Evolutionary conservation across 1,139 yeast genomes (phyloP).

Genomic region (Trichomonascaceae sp.): DNA sequence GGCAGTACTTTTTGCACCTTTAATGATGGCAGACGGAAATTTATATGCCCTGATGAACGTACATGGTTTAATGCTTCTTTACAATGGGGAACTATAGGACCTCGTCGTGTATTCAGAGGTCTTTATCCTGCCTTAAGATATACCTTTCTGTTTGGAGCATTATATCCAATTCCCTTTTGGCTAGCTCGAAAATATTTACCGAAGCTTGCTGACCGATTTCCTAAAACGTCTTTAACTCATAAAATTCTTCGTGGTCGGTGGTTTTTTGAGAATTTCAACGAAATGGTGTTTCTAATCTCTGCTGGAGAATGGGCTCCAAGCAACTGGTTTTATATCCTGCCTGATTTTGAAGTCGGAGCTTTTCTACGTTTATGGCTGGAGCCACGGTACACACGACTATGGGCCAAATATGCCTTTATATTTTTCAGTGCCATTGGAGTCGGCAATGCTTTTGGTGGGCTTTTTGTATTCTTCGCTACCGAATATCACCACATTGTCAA

Average conservation of each 20-base stretch:
- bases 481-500: conserved; percentile 38
- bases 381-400: conserved; percentile 47
- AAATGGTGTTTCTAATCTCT: conserved; percentile 39
- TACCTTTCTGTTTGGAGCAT: conserved; percentile 44
- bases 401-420: conserved; percentile 62
- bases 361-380: conserved; percentile 49
- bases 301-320: conserved; percentile 29
- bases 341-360: conserved; percentile 47
- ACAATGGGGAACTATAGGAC: conserved; percentile 61
- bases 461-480: conserved; percentile 51
- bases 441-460: conserved; percentile 54
- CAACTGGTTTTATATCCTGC: conserved; percentile 42
- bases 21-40: conserved; percentile 28
- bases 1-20: conserved; percentile 16
- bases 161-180: conserved; percentile 40
- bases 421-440: conserved; percentile 52
- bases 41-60: conserved; percentile 33
- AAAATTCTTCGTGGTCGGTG: conserved; percentile 26
- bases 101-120: conserved; percentile 46
- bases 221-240: conserved; percentile 5
- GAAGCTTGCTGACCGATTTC: conserved; percentile 30
- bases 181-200: conserved; percentile 29
- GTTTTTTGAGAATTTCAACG: conserved; percentile 35
- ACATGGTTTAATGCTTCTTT: conserved; percentile 43
- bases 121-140: conserved; percentile 41